Conservation (phyloP, 768 basidiomycete species). For the Infundibulicybe gibba region DNA sequence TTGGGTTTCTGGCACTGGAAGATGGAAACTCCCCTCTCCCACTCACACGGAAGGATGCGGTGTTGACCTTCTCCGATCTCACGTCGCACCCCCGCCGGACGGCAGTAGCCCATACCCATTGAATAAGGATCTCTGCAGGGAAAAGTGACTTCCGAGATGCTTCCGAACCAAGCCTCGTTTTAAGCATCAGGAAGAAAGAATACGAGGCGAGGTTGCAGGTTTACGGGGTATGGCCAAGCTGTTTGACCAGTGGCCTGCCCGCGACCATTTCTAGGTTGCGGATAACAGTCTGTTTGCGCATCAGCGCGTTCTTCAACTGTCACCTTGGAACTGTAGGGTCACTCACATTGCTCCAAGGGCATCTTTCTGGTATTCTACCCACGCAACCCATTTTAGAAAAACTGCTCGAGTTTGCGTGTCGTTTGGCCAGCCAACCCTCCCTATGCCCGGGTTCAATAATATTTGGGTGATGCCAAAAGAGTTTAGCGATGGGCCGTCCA, state of each 20-base stretch:
- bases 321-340: slow-evolving; percentile 16
- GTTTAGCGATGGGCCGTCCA: too few relatives aligned
- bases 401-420: background rate
- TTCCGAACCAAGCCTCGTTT: slow-evolving; percentile 24
- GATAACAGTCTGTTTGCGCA: slow-evolving; percentile 32
- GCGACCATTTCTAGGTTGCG: slow-evolving; percentile 17
- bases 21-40: too few relatives aligned
- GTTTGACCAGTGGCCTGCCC: too few relatives aligned
- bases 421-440: background rate
- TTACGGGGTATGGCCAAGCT: too few relatives aligned
- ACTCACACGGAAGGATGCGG: too few relatives aligned
- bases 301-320: slow-evolving; percentile 22
- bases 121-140: slow-evolving; percentile 19
- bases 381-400: slow-evolving; percentile 17
- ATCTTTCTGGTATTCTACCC: slow-evolving; percentile 36
- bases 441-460: background rate
- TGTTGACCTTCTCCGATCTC: too few relatives aligned
- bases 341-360: slow-evolving; percentile 35
- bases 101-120: slow-evolving; percentile 18
- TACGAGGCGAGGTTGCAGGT: slow-evolving; percentile 12
- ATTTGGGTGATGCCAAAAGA: background rate
- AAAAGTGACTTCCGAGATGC: slow-evolving; percentile 25
- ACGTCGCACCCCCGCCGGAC: too few relatives aligned
- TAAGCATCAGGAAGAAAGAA: slow-evolving; percentile 16
- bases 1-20: too few relatives aligned